Evolutionary conservation across 192 early-diverging fungal species (phyloP).

Genomic region (Piromyces finnis): DNA sequence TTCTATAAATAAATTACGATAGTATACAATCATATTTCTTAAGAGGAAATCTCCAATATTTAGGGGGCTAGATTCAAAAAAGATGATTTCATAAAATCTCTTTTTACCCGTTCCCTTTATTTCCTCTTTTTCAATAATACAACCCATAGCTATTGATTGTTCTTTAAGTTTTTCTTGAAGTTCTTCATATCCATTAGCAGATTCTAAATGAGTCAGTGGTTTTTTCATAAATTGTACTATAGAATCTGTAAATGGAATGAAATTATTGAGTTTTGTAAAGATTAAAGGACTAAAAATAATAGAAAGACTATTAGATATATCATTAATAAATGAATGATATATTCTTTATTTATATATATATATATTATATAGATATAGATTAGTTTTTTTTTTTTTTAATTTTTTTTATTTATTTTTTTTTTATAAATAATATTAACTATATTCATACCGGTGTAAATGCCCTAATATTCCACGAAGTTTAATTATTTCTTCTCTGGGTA

Average conservation of each 20-base stretch:
- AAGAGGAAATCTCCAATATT: not conserved
- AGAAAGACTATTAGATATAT: not conserved
- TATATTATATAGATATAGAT: too few relatives aligned
- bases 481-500: not conserved
- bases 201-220: not conserved
- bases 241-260: not conserved
- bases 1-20: not conserved
- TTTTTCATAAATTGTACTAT: not conserved
- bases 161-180: too few relatives aligned
- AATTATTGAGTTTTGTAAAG: not conserved
- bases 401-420: too few relatives aligned
- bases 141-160: not conserved
- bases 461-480: not conserved
- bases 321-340: not conserved
- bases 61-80: not conserved
- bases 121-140: not conserved
- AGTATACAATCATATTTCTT: not conserved
- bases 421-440: not conserved
- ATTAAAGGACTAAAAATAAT: not conserved
- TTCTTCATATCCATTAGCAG: not conserved
- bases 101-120: not conserved
- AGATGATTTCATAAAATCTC: not conserved
- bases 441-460: not conserved
- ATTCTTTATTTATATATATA: too few relatives aligned
- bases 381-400: not conserved